Conservation (phyloP, 495 filamentous ascomycete genomes). For the Aspergillus conjunctus region DNA sequence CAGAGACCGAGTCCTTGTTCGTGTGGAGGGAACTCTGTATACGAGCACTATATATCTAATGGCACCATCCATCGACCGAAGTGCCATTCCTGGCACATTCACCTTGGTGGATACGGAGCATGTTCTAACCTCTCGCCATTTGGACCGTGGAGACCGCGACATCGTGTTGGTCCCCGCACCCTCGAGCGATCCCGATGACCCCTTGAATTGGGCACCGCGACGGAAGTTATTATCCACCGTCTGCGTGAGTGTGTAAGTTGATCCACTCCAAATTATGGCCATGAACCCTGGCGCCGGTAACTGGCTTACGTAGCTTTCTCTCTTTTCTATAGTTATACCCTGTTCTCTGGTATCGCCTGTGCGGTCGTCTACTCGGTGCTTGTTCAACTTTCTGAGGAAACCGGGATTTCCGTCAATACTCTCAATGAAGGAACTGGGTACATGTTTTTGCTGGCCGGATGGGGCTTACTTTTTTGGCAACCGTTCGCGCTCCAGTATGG, state of each 20-base stretch:
- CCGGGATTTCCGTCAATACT: slow-evolving; percentile 54
- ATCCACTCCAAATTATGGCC: not conserved
- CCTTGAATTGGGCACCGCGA: slow-evolving; percentile 61
- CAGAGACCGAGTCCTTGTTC: not conserved
- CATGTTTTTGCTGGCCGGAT: slow-evolving; percentile 64
- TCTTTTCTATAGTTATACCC: slow-evolving; percentile 49
- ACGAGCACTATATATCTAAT: slow-evolving; percentile 20
- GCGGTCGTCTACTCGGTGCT: slow-evolving; percentile 65
- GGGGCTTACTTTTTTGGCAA: slow-evolving; percentile 70
- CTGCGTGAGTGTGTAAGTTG: slow-evolving; percentile 48
- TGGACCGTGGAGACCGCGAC: slow-evolving; percentile 44
- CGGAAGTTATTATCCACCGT: slow-evolving; percentile 57
- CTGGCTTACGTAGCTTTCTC: not conserved
- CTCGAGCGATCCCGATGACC: slow-evolving; percentile 60
- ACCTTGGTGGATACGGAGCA: slow-evolving; percentile 56
- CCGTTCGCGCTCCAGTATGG: slow-evolving; percentile 67
- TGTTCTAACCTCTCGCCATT: slow-evolving; percentile 46
- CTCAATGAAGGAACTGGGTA: slow-evolving; percentile 65
- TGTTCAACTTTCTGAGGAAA: slow-evolving; percentile 57
- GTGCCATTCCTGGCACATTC: slow-evolving; percentile 55
- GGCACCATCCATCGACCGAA: slow-evolving; percentile 40
- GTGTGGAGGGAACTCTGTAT: not conserved
- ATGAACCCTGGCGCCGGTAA: not conserved
- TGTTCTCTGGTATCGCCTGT: slow-evolving; percentile 60
- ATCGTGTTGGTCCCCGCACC: slow-evolving; percentile 63